These are phyloP conservation scores for Vitis hybrid DNA, from an alignment of 177 flowering plant genomes.

Conservation along the genomic window DNA sequence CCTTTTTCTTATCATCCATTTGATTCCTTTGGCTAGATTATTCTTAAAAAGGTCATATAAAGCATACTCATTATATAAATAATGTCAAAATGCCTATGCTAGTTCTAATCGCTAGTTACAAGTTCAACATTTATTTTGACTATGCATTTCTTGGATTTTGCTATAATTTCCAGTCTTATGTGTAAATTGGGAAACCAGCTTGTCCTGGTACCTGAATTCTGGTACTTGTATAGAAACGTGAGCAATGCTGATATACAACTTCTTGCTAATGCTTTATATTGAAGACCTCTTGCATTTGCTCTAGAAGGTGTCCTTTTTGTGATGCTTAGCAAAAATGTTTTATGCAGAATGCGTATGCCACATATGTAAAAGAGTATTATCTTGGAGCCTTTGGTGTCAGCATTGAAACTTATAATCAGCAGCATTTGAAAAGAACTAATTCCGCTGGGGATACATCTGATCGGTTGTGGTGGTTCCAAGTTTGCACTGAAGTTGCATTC, in stretches of 20 bases:
- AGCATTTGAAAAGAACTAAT: constrained; percentile 60
- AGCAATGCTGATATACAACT: not conserved
- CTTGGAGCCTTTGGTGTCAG: constrained; percentile 45
- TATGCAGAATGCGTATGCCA: constrained; percentile 80
- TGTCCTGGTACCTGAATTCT: not conserved
- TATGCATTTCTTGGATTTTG: not conserved
- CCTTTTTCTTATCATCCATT: constrained; percentile 11
- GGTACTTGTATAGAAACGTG: not conserved
- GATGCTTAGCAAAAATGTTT: not conserved
- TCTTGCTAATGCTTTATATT: not conserved
- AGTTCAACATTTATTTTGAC: not conserved
- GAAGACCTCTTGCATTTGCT: not conserved
- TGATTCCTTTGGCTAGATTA: not conserved
- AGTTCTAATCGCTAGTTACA: not conserved
- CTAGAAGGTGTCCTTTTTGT: no score
- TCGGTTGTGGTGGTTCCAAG: constrained; percentile 99
- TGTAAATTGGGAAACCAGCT: not conserved
- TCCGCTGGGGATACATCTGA: constrained; percentile 38
- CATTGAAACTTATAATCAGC: constrained; percentile 64
- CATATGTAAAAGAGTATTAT: constrained; percentile 67
- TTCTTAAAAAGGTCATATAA: not conserved
- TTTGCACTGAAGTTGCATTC: constrained; percentile 96
- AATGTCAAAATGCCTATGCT: not conserved
- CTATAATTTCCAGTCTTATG: not conserved
- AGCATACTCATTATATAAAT: not conserved